A percentile compares a stretch with the other conserved stretches of the same genome.
Evolutionary conservation across 352 stramenopile species (phyloP).

Genomic region (Lagenidium sp.): DNA sequence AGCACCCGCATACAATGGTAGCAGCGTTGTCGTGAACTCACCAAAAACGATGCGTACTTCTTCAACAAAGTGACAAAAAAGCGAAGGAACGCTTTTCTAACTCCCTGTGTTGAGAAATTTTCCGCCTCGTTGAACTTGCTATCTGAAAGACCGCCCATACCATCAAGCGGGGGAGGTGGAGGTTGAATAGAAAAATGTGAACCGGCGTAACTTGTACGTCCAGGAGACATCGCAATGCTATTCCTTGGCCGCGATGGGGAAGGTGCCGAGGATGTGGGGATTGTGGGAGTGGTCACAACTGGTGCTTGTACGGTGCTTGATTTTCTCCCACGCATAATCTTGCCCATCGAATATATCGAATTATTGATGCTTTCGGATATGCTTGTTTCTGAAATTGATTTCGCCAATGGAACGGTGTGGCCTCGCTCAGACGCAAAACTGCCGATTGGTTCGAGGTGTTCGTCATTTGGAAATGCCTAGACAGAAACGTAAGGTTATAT

Average conservation of each 20-base stretch:
- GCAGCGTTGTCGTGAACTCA: constrained; percentile 9
- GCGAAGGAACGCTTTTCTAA: constrained; percentile 67
- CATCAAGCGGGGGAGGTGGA: constrained; percentile 13
- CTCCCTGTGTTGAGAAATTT: constrained; percentile 51
- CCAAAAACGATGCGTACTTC: constrained; percentile 72
- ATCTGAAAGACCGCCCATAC: constrained; percentile 36
- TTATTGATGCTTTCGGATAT: constrained; percentile 33
- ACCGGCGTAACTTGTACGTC: constrained; percentile 21
- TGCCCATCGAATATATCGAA: constrained; percentile 58
- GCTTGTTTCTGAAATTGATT: constrained; percentile 43
- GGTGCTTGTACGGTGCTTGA: constrained; percentile 30
- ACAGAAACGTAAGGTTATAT: background rate
- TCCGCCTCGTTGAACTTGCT: constrained; percentile 62
- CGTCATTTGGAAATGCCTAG: constrained; percentile 72
- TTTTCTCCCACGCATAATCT: constrained; percentile 50
- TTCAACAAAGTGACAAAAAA: constrained; percentile 79
- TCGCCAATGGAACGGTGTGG: constrained; percentile 56
- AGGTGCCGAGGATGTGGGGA: constrained; percentile 2
- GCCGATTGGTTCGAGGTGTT: constrained; percentile 70
- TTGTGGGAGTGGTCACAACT: too few relatives aligned
- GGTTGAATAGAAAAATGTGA: constrained; percentile 10
- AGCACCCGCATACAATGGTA: background rate
- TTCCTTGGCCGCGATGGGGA: constrained; percentile 18
- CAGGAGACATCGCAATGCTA: constrained; percentile 9
- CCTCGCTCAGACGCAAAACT: constrained; percentile 60